These are phyloP conservation scores for Euphorbia schlechtendalii DNA, from an alignment of 441 rosid genomes.

Conservation along the genomic window DNA sequence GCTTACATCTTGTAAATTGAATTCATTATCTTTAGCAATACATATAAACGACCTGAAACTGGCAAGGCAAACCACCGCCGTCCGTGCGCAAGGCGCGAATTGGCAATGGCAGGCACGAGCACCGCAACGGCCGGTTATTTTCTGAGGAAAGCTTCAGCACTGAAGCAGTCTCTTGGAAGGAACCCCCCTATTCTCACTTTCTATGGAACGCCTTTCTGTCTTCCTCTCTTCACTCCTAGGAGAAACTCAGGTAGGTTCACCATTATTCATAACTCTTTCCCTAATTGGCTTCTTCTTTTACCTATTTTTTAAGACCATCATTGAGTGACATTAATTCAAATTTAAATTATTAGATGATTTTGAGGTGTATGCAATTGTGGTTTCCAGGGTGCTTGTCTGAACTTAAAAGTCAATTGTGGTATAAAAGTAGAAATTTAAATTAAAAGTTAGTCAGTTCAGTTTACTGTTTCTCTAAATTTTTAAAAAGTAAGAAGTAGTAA, in stretches of 20 bases:
- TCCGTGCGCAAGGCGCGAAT: background rate
- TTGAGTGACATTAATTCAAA: background rate
- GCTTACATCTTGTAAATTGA: too few relatives aligned
- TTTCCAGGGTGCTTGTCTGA: too few relatives aligned
- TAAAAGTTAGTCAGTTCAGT: too few relatives aligned
- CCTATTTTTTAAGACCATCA: background rate
- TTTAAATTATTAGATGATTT: background rate
- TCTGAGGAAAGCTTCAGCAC: constrained; percentile 38
- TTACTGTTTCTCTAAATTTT: too few relatives aligned
- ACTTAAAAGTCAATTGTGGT: too few relatives aligned
- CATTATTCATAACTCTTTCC: background rate
- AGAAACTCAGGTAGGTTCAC: constrained; percentile 43
- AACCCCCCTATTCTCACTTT: constrained; percentile 20
- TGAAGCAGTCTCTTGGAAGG: constrained; percentile 24
- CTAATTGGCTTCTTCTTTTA: background rate
- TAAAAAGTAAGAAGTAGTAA: too few relatives aligned
- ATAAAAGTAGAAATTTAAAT: too few relatives aligned
- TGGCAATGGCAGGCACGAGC: constrained; percentile 37
- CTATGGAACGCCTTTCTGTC: constrained; percentile 19
- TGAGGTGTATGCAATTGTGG: background rate
- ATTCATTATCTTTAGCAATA: background rate
- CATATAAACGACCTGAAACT: background rate
- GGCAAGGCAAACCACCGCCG: background rate
- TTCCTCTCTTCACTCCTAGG: constrained; percentile 17
- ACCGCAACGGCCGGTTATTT: constrained; percentile 26